Evolutionary conservation across 2,329 filamentous ascomycete species (phyloP), one percentile per base, ranked within the genome.

Genomic region (Claviceps purpurea): DNA sequence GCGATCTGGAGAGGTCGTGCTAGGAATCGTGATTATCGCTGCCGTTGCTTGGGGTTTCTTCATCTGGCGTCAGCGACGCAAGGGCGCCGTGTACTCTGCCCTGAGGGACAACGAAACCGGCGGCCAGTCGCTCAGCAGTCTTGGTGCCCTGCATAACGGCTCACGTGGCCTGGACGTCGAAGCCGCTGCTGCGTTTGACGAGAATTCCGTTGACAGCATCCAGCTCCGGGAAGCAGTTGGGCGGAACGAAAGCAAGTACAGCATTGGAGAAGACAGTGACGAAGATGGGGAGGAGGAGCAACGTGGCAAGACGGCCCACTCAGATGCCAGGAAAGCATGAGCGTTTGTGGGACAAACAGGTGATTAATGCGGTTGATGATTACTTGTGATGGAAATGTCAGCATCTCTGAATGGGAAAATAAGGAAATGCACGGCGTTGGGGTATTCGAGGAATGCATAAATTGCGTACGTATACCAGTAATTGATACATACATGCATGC

Each of bases 1-100:
- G 64, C 84, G 87, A 60, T 93, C 87, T 2, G 89, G 90, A 49
- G 88, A 94, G 68, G 79, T 90, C 6, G 89, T 89, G 2, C 76
- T 96, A 2, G 81, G 90, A 16, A 80, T 96, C 48, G 87, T 95
- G 18, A 73, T 84, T 50, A 79, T 93, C 54, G 83, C 82, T 1
- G 87, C 86, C 1, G 72, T 70, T 5, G 71, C 79, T 13, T 95
- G 88, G 84, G 87, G 84, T n/a, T 86, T 82, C 64, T 83, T 77
- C 57, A 68, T 86, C 61, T 85, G 80, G 79, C 74, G 74, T 54
- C 75, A 80, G 53, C 77, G 82, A 48, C 74, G 78, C 57, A 75
- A 72, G 58, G 72, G 73, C 38, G 64, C 69, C 5, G 73, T 75
- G 2, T 85, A 85, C 63, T 70, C 72, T 42, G 76, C 74, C 14